Base-by-base conservation (phyloP, 1,284 basidiomycete species). In the Coriolopsis trogii region DNA sequence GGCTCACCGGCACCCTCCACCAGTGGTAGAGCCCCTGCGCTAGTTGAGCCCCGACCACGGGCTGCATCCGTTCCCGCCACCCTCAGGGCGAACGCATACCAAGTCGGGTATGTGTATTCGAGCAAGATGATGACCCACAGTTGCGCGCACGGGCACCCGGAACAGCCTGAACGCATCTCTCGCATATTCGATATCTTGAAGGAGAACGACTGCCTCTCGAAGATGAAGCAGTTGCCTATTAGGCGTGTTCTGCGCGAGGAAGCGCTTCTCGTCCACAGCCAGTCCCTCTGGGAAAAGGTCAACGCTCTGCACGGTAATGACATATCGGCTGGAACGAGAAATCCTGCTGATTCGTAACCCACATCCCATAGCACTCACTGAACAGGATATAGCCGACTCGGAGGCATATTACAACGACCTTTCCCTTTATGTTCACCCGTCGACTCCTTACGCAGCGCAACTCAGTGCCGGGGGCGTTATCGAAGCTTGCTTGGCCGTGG, bases 381-480 rank as follows among this genome's bases (percentile, higher is more conserved):
- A 83, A 51, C 84, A 95, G 69, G 81, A 90, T 52, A 85, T 91
- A 41, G 70, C 78, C 40, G 82, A 88, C 56, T 86, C 89, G 1
- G 82, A 84, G 58, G 77, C 79, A 13, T 95, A 91, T 67, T 97
- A 96, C 69, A 91, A 94, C 46, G 84, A 87, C 30, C 75, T 95
- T 20, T 98, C 95, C 15, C 83, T 99, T 15, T 99, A 98, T 72
- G 87, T 98, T 48, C 91, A 91, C 73, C 81, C 84, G 39, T 82
- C 86, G 36, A 97, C 97, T 0, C 91, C 95, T 0, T 79, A 83
- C 39, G 87, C 91, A 30, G 95, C 97, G 6, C 79, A 87, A 20
- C 72, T 99, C 24, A 96, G 94, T 51, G 95, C 93, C 63, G 97
- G 97, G 1, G 95, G 96, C 13, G 94, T 95, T 44, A 89, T 99